Evolutionary conservation across 2,329 filamentous ascomycete genomes (phyloP).

Genomic region (Aciculosporium take): DNA sequence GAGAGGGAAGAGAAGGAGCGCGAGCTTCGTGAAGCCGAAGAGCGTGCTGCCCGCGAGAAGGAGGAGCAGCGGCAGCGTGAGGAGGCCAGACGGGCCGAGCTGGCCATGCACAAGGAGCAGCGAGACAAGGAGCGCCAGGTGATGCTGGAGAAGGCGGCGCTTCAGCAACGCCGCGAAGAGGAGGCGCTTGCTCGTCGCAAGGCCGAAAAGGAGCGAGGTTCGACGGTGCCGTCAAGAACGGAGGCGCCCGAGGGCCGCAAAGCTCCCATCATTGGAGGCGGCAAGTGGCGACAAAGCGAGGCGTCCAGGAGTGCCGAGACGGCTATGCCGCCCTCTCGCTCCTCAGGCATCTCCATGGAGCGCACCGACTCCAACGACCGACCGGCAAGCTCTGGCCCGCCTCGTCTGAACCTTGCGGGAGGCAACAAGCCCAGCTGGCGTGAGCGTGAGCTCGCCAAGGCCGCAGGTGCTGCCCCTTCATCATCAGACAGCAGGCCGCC

Average conservation of each 20-base stretch:
- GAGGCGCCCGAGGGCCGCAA: slow-evolving; percentile 18
- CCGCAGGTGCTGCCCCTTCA: slow-evolving; percentile 17
- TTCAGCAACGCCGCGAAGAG: slow-evolving; percentile 73
- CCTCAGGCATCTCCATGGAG: slow-evolving; percentile 22
- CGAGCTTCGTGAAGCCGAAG: slow-evolving; percentile 67
- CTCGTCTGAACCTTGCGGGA: slow-evolving; percentile 46
- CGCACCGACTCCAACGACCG: slow-evolving; percentile 34
- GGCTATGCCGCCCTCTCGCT: slow-evolving; percentile 13
- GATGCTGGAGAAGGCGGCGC: slow-evolving; percentile 44
- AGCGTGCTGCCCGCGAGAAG: slow-evolving; percentile 66
- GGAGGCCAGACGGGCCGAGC: slow-evolving; percentile 61
- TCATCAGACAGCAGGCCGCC: slow-evolving; percentile 31
- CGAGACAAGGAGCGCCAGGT: slow-evolving; percentile 56
- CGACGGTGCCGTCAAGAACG: slow-evolving; percentile 8
- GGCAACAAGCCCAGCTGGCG: slow-evolving; percentile 56
- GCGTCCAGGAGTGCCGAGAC: slow-evolving; percentile 17
- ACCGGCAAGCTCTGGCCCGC: slow-evolving; percentile 33
- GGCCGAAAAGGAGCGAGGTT: slow-evolving; percentile 44
- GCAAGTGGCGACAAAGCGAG: slow-evolving; percentile 31
- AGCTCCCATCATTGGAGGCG: slow-evolving; percentile 20
- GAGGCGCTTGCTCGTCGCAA: slow-evolving; percentile 68
- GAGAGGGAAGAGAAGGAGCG: slow-evolving; percentile 78
- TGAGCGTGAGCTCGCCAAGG: slow-evolving; percentile 49
- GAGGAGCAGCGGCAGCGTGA: slow-evolving; percentile 70
- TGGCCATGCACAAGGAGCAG: slow-evolving; percentile 53